Conservation (phyloP, 192 early-diverging fungal species). For the Coemansia sp. region DNA sequence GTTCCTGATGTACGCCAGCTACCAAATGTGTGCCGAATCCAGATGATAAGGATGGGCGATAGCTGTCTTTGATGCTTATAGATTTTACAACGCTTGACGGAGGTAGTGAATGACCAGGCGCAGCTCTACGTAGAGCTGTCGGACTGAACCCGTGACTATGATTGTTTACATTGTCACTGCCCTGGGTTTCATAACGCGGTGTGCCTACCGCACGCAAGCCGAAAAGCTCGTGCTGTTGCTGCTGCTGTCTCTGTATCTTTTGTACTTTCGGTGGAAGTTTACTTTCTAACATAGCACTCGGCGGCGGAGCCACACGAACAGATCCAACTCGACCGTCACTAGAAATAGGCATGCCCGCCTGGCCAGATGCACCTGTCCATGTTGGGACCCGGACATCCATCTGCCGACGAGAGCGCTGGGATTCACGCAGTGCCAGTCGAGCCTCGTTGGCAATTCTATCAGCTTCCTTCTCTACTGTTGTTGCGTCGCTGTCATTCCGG, state of each 20-base stretch:
- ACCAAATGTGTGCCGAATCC: conserved; percentile 17
- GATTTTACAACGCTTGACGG: conserved; percentile 19
- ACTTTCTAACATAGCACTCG: conserved; percentile 21
- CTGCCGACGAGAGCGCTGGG: conserved; percentile 61
- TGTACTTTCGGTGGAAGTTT: conserved; percentile 11
- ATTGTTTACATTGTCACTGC: no score
- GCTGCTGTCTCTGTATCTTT: conserved; percentile 8
- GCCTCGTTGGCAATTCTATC: conserved; percentile 76
- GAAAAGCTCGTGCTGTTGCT: conserved; percentile 2
- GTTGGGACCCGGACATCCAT: conserved; percentile 74
- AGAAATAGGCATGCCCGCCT: conserved; percentile 30
- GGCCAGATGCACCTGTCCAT: conserved; percentile 85
- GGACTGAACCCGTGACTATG: neutral
- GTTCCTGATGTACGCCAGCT: conserved; percentile 10
- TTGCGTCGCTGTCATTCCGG: conserved; percentile 56
- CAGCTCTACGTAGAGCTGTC: conserved; percentile 4
- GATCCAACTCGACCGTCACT: neutral
- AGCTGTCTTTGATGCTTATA: conserved; percentile 9
- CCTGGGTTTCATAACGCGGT: conserved; percentile 1
- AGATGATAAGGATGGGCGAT: neutral
- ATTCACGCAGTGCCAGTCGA: conserved; percentile 68
- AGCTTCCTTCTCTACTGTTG: conserved; percentile 79
- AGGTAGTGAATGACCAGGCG: conserved; percentile 4
- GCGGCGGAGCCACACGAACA: conserved; percentile 36
- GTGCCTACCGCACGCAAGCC: conserved; percentile 21